Percentiles rank a stretch among this genome's conserved stretches.
phyloP scores from a whole-genome alignment of 306 rosid genomes.

The Vigna reflexopilosa region DNA sequence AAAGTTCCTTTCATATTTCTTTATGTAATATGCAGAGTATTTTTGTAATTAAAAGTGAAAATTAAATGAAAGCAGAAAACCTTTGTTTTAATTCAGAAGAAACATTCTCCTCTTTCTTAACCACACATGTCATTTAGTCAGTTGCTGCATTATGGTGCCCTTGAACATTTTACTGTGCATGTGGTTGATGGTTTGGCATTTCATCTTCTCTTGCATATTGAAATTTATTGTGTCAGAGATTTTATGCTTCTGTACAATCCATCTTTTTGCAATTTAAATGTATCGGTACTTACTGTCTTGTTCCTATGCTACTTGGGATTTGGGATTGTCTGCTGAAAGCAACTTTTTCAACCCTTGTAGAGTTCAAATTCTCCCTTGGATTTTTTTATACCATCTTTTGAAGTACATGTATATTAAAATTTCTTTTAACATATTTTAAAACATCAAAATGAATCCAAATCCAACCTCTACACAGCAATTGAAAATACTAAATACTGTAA shows the following conservation, averaged over 20 bases:
- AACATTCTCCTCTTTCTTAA: neutral
- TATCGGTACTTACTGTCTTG: neutral
- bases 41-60: neutral
- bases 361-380: too few relatives aligned
- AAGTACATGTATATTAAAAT: too few relatives aligned
- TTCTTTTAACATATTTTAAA: too few relatives aligned
- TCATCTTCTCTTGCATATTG: neutral
- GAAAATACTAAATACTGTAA: conserved; percentile 13
- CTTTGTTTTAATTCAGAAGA: neutral
- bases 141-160: neutral
- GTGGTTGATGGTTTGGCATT: neutral
- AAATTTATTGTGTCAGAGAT: conserved; percentile 7
- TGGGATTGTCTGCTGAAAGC: conserved; percentile 19
- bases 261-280: conserved; percentile 12
- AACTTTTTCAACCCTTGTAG: conserved; percentile 18
- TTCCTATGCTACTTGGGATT: conserved; percentile 9
- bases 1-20: neutral
- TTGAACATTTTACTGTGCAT: conserved; percentile 26
- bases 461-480: neutral
- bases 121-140: neutral
- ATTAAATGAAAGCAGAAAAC: neutral
- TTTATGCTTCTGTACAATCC: conserved; percentile 20
- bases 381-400: too few relatives aligned
- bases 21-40: neutral
- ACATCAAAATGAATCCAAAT: too few relatives aligned